phyloP scores from a whole-genome alignment of 2,329 filamentous ascomycete species.

The Thermothelomyces thermophilus region DNA sequence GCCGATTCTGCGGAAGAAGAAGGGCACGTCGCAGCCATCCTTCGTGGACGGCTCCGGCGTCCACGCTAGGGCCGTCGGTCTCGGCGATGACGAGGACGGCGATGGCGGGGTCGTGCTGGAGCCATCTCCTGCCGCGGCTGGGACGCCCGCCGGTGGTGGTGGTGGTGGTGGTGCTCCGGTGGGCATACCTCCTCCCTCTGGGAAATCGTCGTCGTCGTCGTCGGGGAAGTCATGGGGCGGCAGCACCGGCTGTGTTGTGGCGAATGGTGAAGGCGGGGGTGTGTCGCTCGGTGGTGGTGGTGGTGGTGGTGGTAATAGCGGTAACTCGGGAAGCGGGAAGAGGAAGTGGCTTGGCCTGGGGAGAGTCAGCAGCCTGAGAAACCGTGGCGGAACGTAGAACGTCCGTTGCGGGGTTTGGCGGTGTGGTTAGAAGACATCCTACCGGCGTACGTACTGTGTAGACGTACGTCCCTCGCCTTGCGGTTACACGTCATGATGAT shows the following conservation, averaged over 20 bases:
- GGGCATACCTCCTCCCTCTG: background rate
- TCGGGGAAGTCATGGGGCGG: slow-evolving; percentile 8
- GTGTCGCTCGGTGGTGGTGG: slow-evolving; percentile 3
- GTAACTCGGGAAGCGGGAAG: slow-evolving; percentile 4
- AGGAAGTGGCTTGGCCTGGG: slow-evolving; percentile 18
- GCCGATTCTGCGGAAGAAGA: slow-evolving; percentile 47
- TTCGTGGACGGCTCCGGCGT: background rate
- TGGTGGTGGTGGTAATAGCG: background rate
- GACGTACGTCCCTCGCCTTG: too few species aligned
- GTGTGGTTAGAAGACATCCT: too few species aligned
- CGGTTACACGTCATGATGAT: too few species aligned
- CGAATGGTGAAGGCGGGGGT: background rate
- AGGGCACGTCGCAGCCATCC: background rate
- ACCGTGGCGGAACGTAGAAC: slow-evolving; percentile 9
- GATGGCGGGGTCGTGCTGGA: slow-evolving; percentile 11
- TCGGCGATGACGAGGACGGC: slow-evolving; percentile 1
- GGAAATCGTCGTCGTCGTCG: background rate
- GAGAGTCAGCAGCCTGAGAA: slow-evolving; percentile 15
- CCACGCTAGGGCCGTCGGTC: background rate
- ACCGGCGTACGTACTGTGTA: too few species aligned
- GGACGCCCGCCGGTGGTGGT: background rate
- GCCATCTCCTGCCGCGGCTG: background rate
- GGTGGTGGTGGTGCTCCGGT: background rate
- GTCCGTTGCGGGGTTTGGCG: background rate
- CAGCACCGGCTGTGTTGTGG: background rate